Base-by-base conservation (phyloP, 495 filamentous ascomycete species). In the Daldinia grandis region DNA sequence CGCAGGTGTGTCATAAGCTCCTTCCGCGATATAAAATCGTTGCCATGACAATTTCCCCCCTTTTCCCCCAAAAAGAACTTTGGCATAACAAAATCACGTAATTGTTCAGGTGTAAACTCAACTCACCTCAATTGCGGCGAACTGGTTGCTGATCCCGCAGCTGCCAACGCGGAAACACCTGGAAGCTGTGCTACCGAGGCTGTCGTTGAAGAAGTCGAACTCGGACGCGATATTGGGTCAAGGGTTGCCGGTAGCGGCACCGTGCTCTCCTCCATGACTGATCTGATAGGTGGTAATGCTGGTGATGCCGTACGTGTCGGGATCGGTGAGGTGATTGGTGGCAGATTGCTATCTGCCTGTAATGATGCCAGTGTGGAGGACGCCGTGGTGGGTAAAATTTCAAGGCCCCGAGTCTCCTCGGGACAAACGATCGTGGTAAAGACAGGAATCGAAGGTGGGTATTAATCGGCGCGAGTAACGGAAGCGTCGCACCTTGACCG, bases 91-190 rank as follows among this genome's bases (percentile, higher is more conserved):
- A 35, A 19, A 51, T 61, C 44, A 53, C 66, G 35, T 59, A 30
- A 8, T 58, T 59, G 21, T 57, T 67, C 4, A 35, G 21, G 21
- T 42, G 33, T 21, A 24, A 49, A 83, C 81, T 81, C 62, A 49
- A 83, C 81, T 81, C 62, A 94, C 91, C 91, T 88, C 73, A 87
- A 76, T 79, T 89, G 90, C 60, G 88, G 87, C 72, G 89, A 88
- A 67, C 71, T 79, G 35, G 86, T 84, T 58, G 85, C 81, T 27
- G 87, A 86, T 53, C 85, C 87, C 68, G 88, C 82, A 49, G 87
- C 86, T 57, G 90, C 89, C 69, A 93, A 82, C 28, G 88, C 83
- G 17, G 90, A 84, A 5, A 91, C 79, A 8, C 82, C 83, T 12
- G 88, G 87, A n/a, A 90, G 83, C 21, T 87, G 84, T 28, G 79